Percentiles rank a stretch among this genome's conserved stretches.
Evolutionary conservation across 495 filamentous ascomycete genomes (phyloP).

Genomic region (Amniculicola lignicola): DNA sequence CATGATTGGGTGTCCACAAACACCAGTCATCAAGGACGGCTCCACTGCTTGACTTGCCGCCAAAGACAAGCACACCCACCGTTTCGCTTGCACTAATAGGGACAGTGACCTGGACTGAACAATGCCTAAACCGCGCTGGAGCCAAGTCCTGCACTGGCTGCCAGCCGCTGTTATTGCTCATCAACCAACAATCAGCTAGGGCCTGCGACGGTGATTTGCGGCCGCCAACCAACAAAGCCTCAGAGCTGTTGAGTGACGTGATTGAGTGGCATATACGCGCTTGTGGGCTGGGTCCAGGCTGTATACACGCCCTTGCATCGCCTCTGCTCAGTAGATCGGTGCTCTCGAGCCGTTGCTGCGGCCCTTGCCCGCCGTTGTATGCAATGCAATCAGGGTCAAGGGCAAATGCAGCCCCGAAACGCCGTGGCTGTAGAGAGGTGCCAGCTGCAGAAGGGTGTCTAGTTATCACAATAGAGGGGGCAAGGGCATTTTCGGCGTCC

Average conservation of each 20-base stretch:
- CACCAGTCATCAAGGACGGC: constrained; percentile 59
- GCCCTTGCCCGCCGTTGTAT: constrained; percentile 51
- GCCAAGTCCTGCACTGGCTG: constrained; percentile 60
- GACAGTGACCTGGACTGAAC: constrained; percentile 52
- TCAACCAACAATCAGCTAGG: constrained; percentile 69
- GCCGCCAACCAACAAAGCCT: constrained; percentile 70
- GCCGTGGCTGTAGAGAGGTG: constrained; percentile 16
- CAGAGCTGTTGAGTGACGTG: constrained; percentile 52
- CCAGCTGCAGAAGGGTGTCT: neutral
- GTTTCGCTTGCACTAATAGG: constrained; percentile 29
- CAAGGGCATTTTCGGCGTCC: neutral
- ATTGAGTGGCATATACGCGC: constrained; percentile 72
- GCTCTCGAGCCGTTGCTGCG: constrained; percentile 52
- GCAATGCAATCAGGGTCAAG: constrained; percentile 43
- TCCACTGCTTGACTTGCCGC: constrained; percentile 63
- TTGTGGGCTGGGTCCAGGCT: constrained; percentile 1
- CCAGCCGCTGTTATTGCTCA: constrained; percentile 64
- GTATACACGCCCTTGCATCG: neutral
- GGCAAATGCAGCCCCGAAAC: constrained; percentile 49
- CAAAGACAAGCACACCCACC: constrained; percentile 57
- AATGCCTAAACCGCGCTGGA: constrained; percentile 67
- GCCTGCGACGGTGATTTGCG: constrained; percentile 67
- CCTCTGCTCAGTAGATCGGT: constrained; percentile 50
- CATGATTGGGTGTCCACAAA: constrained; percentile 56
- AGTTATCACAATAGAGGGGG: neutral